phyloP scores from a whole-genome alignment of 768 basidiomycete species.

The Naganishia antarctica region DNA sequence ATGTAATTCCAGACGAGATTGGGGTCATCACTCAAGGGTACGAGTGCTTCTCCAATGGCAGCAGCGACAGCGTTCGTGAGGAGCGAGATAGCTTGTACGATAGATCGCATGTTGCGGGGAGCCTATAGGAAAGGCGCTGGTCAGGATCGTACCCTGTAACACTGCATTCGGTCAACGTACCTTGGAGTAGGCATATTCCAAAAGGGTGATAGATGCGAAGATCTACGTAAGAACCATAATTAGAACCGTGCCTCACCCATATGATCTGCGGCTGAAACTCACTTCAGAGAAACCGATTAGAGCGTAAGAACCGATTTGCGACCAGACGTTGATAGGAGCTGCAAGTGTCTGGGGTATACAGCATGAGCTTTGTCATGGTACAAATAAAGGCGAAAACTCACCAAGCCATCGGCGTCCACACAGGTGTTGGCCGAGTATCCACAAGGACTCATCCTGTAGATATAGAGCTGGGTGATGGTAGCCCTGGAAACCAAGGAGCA shows the following conservation, averaged over 20 bases:
- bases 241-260: background rate
- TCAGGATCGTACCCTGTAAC: too few relatives aligned
- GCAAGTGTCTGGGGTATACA: too few relatives aligned
- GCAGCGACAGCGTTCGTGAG: slow-evolving; percentile 57
- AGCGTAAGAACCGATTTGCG: slow-evolving; percentile 46
- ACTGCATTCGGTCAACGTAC: too few relatives aligned
- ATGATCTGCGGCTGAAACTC: background rate
- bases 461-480: slow-evolving; percentile 26
- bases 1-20: slow-evolving; percentile 66
- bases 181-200: slow-evolving; percentile 85
- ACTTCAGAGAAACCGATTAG: slow-evolving; percentile 28
- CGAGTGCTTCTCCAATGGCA: slow-evolving; percentile 45
- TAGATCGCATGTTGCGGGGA: slow-evolving; percentile 77
- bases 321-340: slow-evolving; percentile 59
- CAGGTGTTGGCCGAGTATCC: slow-evolving; percentile 27
- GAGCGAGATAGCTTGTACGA: slow-evolving; percentile 69
- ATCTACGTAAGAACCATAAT: slow-evolving; percentile 58
- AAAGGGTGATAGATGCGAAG: slow-evolving; percentile 71
- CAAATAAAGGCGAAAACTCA: background rate
- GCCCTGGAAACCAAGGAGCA: slow-evolving; percentile 12
- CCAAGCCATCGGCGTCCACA: slow-evolving; percentile 12
- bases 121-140: too few relatives aligned
- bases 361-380: too few relatives aligned
- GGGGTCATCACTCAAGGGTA: slow-evolving; percentile 63
- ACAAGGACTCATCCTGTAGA: slow-evolving; percentile 27